Base-by-base conservation (phyloP, 768 basidiomycete genomes). In the Daedaleopsis nitida region DNA sequence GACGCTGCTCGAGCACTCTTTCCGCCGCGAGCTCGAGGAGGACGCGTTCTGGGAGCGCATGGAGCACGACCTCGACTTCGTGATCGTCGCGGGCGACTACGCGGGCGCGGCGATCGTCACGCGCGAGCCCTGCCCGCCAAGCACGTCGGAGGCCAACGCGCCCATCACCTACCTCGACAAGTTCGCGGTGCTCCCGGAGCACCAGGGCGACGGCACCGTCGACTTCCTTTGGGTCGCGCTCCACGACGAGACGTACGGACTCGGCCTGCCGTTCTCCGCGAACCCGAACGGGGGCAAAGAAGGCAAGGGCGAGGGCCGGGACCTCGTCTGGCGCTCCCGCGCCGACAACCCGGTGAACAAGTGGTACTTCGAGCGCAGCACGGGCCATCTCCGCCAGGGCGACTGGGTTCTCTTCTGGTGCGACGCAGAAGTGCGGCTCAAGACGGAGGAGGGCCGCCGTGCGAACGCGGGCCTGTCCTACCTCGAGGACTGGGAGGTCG, bases 141-240 rank as follows among this genome's bases (percentile, higher is more conserved):
- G 66, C 38, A 60, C 75, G 9, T 54, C 64, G 12, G 52, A 64
- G 43, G 63, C 69, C 35, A 61, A 65, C 42, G 59, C 71, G 21
- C 83, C 88, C 7, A 86, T 96, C 62, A 88, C 92, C 16, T 99
- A 99, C 76, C 86, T 99, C 51, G 97, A 99, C 81, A 99, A 99
- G 77, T 99, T 99, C 73, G 96, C 96, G 16, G 95, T 99, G 43
- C 81, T 96, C 42, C 97, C 97, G 3, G 87, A 81, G 61, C 87
- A 98, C 70, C 97, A 99, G 75, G 97, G 97, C 21, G 96, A 98
- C 69, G 97, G 97, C 17, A 98, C 97, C 0, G 97, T 98, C 59
- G 97, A 99, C 77, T 99, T 99, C 78, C 79, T 99, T 39, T 99
- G 97, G 97, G 96, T 98, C 45, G 96, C 96, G 16, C 78, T 99